Conservation (phyloP, 345 rosid genomes). For the Salix purpurea region DNA sequence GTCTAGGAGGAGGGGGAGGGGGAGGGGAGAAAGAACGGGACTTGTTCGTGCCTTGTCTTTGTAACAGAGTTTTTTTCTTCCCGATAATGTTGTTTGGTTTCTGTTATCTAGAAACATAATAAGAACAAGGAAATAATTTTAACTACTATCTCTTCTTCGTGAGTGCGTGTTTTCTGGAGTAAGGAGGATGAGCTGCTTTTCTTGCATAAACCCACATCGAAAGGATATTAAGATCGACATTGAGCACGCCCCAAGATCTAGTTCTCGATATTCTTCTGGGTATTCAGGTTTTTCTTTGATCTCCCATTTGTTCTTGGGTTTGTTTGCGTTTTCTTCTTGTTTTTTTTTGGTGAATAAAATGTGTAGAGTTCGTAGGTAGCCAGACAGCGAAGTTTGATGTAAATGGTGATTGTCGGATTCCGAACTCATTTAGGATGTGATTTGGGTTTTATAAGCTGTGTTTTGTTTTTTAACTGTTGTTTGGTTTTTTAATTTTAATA, state of each 20-base stretch:
- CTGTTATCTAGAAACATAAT: background rate
- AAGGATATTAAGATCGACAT: conserved; percentile 63
- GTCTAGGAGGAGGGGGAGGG: background rate
- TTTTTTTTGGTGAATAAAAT: background rate
- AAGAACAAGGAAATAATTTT: background rate
- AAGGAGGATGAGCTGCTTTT: conserved; percentile 70
- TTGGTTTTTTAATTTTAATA: background rate
- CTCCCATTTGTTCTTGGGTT: background rate
- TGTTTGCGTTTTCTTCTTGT: background rate
- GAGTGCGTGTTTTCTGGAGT: background rate
- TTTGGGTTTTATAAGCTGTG: background rate
- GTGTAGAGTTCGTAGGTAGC: conserved; percentile 19
- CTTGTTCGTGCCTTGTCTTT: too few relatives aligned
- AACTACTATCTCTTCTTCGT: background rate
- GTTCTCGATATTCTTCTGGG: conserved; percentile 33
- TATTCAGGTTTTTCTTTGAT: conserved; percentile 43
- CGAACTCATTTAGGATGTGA: background rate
- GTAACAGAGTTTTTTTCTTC: background rate
- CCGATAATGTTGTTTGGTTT: background rate
- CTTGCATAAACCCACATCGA: conserved; percentile 55
- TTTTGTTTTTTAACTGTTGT: background rate
- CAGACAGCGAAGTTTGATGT: conserved; percentile 24
- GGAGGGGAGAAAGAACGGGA: background rate
- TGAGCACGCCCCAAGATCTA: conserved; percentile 54
- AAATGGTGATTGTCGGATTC: conserved; percentile 25